Conservation (phyloP, 176 grass and related monocot species). For the Juncus effusus region DNA sequence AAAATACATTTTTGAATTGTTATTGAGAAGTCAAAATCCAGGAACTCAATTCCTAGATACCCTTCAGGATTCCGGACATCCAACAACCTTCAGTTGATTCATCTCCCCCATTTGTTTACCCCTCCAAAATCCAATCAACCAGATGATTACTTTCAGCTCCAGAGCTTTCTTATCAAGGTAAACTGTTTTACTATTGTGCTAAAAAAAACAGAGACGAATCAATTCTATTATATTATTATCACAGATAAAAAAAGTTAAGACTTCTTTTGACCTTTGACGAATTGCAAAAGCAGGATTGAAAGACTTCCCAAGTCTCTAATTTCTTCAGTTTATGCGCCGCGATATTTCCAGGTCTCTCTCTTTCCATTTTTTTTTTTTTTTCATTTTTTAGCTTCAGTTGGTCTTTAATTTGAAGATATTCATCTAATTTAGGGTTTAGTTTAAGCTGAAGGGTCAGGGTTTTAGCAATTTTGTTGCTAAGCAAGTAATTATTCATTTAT, state of each 20-base stretch:
- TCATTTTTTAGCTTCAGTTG: background rate
- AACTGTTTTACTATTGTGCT: background rate
- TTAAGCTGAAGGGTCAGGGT: background rate
- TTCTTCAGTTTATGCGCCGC: background rate
- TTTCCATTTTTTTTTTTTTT: background rate
- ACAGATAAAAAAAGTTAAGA: background rate
- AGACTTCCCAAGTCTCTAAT: background rate
- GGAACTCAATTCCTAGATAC: no score
- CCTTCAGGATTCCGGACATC: no score
- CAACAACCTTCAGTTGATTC: no score
- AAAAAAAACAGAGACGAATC: background rate
- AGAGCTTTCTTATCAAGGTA: conserved; percentile 18
- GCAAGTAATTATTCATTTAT: background rate
- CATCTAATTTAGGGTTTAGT: conserved; percentile 10
- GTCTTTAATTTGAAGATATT: background rate
- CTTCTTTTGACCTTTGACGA: background rate
- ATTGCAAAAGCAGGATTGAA: conserved; percentile 3
- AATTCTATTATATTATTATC: no score
- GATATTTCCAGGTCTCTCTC: conserved; percentile 4
- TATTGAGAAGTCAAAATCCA: no score
- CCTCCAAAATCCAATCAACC: background rate
- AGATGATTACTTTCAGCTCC: conserved; percentile 9
- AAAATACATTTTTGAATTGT: no score
- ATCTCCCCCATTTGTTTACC: no score
- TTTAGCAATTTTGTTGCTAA: background rate